phyloP scores from a whole-genome alignment of 2,329 filamentous ascomycete species.

The Anthostomella pinea region DNA sequence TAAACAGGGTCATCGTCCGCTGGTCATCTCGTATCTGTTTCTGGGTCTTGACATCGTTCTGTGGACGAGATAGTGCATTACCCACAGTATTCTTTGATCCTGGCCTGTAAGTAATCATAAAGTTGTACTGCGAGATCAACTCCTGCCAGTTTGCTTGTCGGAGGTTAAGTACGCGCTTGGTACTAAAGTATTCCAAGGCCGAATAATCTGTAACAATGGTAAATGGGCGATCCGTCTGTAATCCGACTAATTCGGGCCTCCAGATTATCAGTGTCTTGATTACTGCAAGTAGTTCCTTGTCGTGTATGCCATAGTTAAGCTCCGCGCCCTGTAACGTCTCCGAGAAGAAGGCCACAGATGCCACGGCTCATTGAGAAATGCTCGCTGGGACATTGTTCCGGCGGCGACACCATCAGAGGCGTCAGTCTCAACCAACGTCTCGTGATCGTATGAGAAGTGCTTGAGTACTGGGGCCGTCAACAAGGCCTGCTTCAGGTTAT shows the following conservation, averaged over 20 bases:
- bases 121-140: not conserved
- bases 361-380: not conserved
- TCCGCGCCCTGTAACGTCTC: not conserved
- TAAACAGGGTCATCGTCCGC: too few relatives aligned
- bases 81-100: not conserved
- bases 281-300: conserved; percentile 4
- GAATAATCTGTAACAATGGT: not conserved
- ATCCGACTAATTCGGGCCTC: not conserved
- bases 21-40: too few relatives aligned
- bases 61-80: too few relatives aligned
- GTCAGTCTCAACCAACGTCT: too few relatives aligned
- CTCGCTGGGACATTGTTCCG: not conserved
- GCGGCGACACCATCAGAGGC: not conserved
- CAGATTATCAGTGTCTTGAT: not conserved
- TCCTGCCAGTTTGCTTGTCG: conserved; percentile 3
- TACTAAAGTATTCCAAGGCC: not conserved
- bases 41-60: too few relatives aligned
- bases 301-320: conserved; percentile 2
- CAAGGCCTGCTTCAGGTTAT: too few relatives aligned
- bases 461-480: too few relatives aligned
- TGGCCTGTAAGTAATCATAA: not conserved
- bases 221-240: too few relatives aligned
- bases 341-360: not conserved
- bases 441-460: too few relatives aligned
- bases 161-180: not conserved